These are phyloP conservation scores for Penicillium salamii DNA, from an alignment of 495 filamentous ascomycete genomes.

Conservation along the genomic window DNA sequence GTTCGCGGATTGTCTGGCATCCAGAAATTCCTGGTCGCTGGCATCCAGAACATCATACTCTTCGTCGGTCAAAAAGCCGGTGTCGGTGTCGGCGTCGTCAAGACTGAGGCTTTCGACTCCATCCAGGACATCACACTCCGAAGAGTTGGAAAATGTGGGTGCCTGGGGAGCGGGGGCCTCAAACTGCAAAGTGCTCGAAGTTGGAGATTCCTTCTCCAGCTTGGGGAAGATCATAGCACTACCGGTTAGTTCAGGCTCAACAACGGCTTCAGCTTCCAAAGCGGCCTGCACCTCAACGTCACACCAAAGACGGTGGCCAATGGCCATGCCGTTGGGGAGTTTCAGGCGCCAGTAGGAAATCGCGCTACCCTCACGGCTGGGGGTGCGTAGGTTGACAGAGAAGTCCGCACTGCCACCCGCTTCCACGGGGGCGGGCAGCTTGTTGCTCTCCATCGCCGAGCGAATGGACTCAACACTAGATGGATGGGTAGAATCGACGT, in stretches of 20 bases:
- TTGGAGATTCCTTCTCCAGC: conserved; percentile 90
- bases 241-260: conserved; percentile 24
- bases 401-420: conserved; percentile 76
- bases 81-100: conserved; percentile 54
- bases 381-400: conserved; percentile 78
- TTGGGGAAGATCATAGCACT: conserved; percentile 96
- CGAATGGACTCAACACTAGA: conserved; percentile 68
- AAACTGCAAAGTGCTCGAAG: conserved; percentile 69
- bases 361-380: conserved; percentile 64
- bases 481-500: conserved; percentile 74
- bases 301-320: conserved; percentile 94
- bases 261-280: conserved; percentile 16
- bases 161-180: conserved; percentile 26
- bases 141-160: conserved; percentile 35
- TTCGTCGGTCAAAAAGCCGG: conserved; percentile 88
- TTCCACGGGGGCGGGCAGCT: conserved; percentile 62
- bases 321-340: conserved; percentile 72
- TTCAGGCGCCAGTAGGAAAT: conserved; percentile 98
- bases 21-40: conserved; percentile 82
- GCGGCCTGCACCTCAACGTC: conserved; percentile 68
- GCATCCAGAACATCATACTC: conserved; percentile 97
- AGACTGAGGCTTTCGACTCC: conserved; percentile 67
- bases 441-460: conserved; percentile 75
- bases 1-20: conserved; percentile 34
- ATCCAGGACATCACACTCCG: conserved; percentile 56